Percentiles rank a stretch among this genome's conserved stretches.
Evolutionary conservation across 1,139 yeast genomes (phyloP).

Genomic region (Lodderomyces parapsilosis): DNA sequence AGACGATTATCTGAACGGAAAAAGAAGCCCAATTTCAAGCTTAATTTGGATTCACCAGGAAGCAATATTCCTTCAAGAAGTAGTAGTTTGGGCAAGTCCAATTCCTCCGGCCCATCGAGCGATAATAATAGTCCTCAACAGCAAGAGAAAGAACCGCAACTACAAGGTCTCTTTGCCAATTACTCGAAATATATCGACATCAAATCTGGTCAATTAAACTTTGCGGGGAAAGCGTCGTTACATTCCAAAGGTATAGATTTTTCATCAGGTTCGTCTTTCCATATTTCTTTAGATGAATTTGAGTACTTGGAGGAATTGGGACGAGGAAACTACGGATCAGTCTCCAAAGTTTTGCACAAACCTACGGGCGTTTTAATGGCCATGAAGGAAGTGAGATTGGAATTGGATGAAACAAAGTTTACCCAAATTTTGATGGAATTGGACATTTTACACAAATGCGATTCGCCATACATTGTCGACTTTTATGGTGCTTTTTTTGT

Average conservation of each 20-base stretch:
- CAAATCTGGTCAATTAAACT: slow-evolving; percentile 86
- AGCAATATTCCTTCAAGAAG: slow-evolving; percentile 11
- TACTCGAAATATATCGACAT: slow-evolving; percentile 87
- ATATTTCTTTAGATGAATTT: slow-evolving; percentile 82
- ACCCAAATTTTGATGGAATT: slow-evolving; percentile 94
- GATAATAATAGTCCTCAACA: slow-evolving; percentile 3
- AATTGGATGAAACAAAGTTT: slow-evolving; percentile 86
- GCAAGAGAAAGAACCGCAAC: slow-evolving; percentile 15
- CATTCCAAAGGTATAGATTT: slow-evolving; percentile 93
- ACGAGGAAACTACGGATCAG: slow-evolving; percentile 94
- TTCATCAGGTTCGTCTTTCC: slow-evolving; percentile 81
- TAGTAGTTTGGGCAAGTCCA: slow-evolving; percentile 6
- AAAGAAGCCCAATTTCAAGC: slow-evolving; percentile 39
- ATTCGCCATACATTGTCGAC: slow-evolving; percentile 87
- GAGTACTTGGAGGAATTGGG: slow-evolving; percentile 87
- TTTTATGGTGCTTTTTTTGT: slow-evolving; percentile 96
- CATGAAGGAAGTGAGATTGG: slow-evolving; percentile 92
- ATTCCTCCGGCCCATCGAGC: slow-evolving; percentile 1
- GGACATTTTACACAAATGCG: slow-evolving; percentile 88
- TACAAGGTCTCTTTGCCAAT: slow-evolving; percentile 70
- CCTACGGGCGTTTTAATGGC: slow-evolving; percentile 97
- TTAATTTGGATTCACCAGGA: slow-evolving; percentile 25
- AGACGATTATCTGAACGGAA: slow-evolving; percentile 39
- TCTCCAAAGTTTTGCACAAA: slow-evolving; percentile 84
- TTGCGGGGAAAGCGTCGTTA: slow-evolving; percentile 89